Conservation (phyloP, 2,329 filamentous ascomycete genomes). For the Sclerotinia subarctica region DNA sequence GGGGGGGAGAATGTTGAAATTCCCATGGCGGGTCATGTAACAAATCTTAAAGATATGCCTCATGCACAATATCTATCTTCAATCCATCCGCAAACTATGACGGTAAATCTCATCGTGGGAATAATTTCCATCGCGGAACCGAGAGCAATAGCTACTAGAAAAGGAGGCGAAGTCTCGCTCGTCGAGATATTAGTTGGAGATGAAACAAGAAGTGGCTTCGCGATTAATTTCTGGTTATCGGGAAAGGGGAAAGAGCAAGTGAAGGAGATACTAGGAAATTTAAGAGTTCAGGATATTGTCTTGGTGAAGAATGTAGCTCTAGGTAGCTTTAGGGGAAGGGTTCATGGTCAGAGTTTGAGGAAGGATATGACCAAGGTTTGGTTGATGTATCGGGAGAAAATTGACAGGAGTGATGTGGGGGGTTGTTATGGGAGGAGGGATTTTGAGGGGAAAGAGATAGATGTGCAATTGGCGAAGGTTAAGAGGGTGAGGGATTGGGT, state of each 20-base stretch:
- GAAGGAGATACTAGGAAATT: slow-evolving; percentile 39
- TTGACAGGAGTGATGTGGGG: slow-evolving; percentile 50
- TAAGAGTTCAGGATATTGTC: slow-evolving; percentile 73
- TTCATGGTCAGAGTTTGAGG: slow-evolving; percentile 81
- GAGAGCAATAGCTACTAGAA: slow-evolving; percentile 58
- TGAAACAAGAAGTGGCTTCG: slow-evolving; percentile 77
- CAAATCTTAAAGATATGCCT: slow-evolving; percentile 68
- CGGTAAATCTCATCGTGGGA: slow-evolving; percentile 76
- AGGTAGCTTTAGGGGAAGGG: slow-evolving; percentile 68
- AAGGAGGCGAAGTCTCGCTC: slow-evolving; percentile 60
- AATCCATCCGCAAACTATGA: slow-evolving; percentile 76
- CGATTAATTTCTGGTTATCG: slow-evolving; percentile 78
- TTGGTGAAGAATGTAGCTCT: slow-evolving; percentile 78
- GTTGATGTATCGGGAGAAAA: slow-evolving; percentile 57
- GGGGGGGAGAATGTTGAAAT: slow-evolving; percentile 28
- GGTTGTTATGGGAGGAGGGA: slow-evolving; percentile 57
- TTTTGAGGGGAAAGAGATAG: slow-evolving; percentile 38
- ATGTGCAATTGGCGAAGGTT: slow-evolving; percentile 60
- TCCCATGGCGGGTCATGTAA: slow-evolving; percentile 45
- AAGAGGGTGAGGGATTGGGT: slow-evolving; percentile 73
- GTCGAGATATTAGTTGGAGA: slow-evolving; percentile 81
- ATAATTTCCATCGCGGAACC: slow-evolving; percentile 68
- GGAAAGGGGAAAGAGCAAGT: slow-evolving; percentile 33
- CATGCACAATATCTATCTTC: slow-evolving; percentile 60
- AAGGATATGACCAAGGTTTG: slow-evolving; percentile 66